A percentile compares a stretch with the other conserved stretches of the same genome.
phyloP scores from a whole-genome alignment of 2,329 filamentous ascomycete species.

The Graphiopsis chlorocephala region DNA sequence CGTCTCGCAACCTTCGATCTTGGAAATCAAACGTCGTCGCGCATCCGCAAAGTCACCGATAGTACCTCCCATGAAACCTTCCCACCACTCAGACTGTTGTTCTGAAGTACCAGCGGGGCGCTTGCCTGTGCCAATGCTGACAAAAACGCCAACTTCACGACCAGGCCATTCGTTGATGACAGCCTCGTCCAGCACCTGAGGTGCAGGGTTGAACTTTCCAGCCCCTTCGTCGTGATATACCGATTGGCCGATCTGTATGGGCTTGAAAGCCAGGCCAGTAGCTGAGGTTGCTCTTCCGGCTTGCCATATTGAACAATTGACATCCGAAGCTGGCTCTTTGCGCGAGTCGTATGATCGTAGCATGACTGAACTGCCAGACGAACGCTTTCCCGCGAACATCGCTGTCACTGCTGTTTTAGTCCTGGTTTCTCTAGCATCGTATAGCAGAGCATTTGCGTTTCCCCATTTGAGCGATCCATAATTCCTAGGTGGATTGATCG shows the following conservation, averaged over 20 bases:
- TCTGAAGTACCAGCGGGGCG: slow-evolving; percentile 65
- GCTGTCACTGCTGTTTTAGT: slow-evolving; percentile 76
- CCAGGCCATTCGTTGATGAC: slow-evolving; percentile 93
- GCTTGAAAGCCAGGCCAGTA: slow-evolving; percentile 91
- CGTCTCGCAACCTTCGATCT: slow-evolving; percentile 92
- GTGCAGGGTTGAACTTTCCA: slow-evolving; percentile 88
- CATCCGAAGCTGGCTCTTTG: slow-evolving; percentile 84
- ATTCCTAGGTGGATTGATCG: slow-evolving; percentile 55
- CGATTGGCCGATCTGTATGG: slow-evolving; percentile 88
- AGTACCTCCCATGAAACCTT: slow-evolving; percentile 69
- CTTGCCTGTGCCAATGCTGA: slow-evolving; percentile 93
- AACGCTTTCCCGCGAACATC: slow-evolving; percentile 78
- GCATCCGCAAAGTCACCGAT: slow-evolving; percentile 91
- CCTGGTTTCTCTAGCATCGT: slow-evolving; percentile 79
- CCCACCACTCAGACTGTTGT: slow-evolving; percentile 78
- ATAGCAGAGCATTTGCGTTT: slow-evolving; percentile 81
- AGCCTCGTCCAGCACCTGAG: slow-evolving; percentile 83
- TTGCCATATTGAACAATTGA: slow-evolving; percentile 95
- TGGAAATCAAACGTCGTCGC: slow-evolving; percentile 74
- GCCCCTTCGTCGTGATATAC: slow-evolving; percentile 90
- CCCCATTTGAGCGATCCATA: slow-evolving; percentile 61
- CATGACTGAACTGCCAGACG: slow-evolving; percentile 62
- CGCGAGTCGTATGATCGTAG: slow-evolving; percentile 94
- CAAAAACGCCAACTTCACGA: slow-evolving; percentile 83
- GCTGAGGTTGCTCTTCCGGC: slow-evolving; percentile 92